Evolutionary conservation across 805 yeast genomes (phyloP), one percentile per base, ranked within the genome.

Genomic region (Candida adriatica): DNA sequence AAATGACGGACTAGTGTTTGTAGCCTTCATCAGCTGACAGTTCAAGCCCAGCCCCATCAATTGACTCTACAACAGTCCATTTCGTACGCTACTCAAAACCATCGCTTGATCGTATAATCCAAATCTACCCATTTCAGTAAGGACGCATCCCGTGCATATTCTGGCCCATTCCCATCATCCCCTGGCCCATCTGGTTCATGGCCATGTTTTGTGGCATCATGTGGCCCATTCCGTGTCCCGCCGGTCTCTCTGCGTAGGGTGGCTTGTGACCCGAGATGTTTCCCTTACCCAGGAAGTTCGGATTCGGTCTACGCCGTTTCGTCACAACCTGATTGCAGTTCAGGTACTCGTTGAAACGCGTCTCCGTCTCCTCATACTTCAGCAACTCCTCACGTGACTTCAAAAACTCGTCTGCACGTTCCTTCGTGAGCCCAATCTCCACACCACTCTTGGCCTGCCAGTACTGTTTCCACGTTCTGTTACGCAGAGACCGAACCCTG

Each of bases 381-480:
- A 64, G 37, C 13, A 49, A 46, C 14, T 57, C 61, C 24, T 56
- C 51, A 31, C 58, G 57, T 6, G 48, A 37, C 16, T 53, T 41
- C 24, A 48, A 35, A 24, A 48, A 56, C 3, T 45, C 47, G 4
- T 41, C 45, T 3, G 35, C 28, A 20, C 51, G 48, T 6, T 41
- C 46, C 24, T 48, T 45, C 5, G 51, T 48, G 16, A 58, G 33
- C 3, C 61, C 64, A 10, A 55, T 39, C 8, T 60, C 59, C 5
- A 53, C 42, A 10, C 75, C 75, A 15, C 58, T 46, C 41, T 62
- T 68, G 18, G 56, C 55, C 30, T 57, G 61, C 64, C 67, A 73
- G 40, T 66, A 73, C 42, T 56, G 57, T 15, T 49, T 42, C 79
- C 79, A 73, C 46, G 64, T 73, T 27, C 54, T 58, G 17, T 56